phyloP scores from a whole-genome alignment of 257 asterid genomes.

The Rubia yunnanensis region DNA sequence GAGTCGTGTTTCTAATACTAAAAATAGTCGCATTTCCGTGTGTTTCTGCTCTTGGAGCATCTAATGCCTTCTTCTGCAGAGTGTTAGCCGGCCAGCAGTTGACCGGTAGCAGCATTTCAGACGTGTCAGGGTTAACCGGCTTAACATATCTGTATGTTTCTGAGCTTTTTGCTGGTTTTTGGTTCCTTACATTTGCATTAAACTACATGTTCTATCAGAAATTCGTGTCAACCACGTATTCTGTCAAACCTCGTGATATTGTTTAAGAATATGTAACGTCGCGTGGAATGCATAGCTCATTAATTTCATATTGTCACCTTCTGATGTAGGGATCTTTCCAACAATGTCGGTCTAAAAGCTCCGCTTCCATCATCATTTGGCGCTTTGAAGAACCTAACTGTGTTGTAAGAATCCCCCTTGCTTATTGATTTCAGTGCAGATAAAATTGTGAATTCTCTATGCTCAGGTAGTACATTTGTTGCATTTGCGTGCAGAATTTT shows the following conservation, averaged over 20 bases:
- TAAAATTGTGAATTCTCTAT: constrained; percentile 2
- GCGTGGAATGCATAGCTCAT: too few species aligned
- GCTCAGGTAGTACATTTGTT: constrained; percentile 1
- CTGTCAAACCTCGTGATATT: neutral
- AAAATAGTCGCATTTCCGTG: neutral
- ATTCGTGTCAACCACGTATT: neutral
- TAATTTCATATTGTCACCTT: constrained; percentile 8
- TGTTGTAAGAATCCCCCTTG: constrained; percentile 37
- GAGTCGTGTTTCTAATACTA: neutral
- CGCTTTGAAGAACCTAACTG: constrained; percentile 54
- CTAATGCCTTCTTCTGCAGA: constrained; percentile 31
- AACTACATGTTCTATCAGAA: neutral
- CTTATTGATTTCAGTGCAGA: constrained; percentile 3
- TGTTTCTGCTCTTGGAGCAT: constrained; percentile 3
- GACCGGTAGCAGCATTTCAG: constrained; percentile 51
- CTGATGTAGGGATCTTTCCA: constrained; percentile 82
- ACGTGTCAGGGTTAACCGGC: constrained; percentile 49
- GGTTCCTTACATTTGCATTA: neutral
- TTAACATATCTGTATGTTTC: constrained; percentile 49
- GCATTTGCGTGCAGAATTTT: constrained; percentile 47
- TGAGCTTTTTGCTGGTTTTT: neutral
- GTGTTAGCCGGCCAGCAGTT: constrained; percentile 47
- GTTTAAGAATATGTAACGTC: too few species aligned
- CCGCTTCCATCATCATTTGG: constrained; percentile 68
- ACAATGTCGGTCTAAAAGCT: constrained; percentile 65